Base-by-base conservation (phyloP, 83 land plant genomes). In the Picea engelmannii region DNA sequence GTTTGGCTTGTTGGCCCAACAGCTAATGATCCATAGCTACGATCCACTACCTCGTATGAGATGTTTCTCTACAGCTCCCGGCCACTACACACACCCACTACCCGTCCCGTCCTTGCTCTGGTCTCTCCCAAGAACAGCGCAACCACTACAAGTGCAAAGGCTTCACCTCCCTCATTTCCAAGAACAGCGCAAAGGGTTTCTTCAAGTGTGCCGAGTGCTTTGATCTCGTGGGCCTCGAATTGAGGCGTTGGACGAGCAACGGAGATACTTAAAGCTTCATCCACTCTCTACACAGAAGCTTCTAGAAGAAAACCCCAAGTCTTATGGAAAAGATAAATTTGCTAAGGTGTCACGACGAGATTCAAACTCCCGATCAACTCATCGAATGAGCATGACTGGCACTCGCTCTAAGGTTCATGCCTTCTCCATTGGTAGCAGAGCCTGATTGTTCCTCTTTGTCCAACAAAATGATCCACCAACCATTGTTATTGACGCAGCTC, bases 1-100 rank as follows among this genome's bases (percentile, higher is more conserved):
- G 91, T 90, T 44, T 87, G 88, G 84, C 60, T 70, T 13, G 20
- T 82, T 31, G 2, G 93, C 84, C 18, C 92, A 90, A 82, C 79
- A 80, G 62, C 91, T 92, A 0, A 88, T 92, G 67, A 62, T 85
- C 42, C 77, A 76, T n/a, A 89, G 93, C 27, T 92, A 93, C 38
- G 88, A 90, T 62, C 94, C 94, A 0, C 84, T 90, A 6, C 94
- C 94, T 1, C 81, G 93, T 1, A 63, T 93, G n/a, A 69, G 93
- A 58, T 92, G 93, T 78, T 87, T 88, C 27, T 78, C 93, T 18
- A 79, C 78, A 3, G 70, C 85, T 1, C 86, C 93, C 23, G 20
- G 52, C 4, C 62, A 47, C 2, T 87, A 81, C 78, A 52, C 6
- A 52, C 75, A 63, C 69, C 89, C 87, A 13, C 77, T 84, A 12